Percentiles rank a stretch among this genome's conserved stretches.
phyloP scores from a whole-genome alignment of 805 yeast species.

The Metschnikowia baotianmanensis region DNA sequence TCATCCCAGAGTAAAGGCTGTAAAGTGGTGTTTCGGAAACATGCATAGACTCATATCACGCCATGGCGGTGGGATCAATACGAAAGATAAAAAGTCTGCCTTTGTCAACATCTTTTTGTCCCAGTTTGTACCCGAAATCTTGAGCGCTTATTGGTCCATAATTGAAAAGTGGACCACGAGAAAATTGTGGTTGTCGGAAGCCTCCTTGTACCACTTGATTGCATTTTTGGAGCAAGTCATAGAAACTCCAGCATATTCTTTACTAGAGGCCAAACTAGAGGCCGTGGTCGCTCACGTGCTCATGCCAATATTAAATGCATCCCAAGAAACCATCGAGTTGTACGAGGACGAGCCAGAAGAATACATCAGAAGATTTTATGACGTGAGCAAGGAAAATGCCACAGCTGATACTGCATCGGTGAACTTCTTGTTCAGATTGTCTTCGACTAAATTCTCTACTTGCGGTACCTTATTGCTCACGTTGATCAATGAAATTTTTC shows the following conservation, averaged over 20 bases:
- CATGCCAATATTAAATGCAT: constrained; percentile 41
- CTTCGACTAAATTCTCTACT: constrained; percentile 40
- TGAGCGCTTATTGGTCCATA: constrained; percentile 42
- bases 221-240: constrained; percentile 42
- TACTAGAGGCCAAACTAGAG: constrained; percentile 38
- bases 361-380: constrained; percentile 43
- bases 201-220: constrained; percentile 41
- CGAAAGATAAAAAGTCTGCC: constrained; percentile 27
- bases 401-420: constrained; percentile 51
- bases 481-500: constrained; percentile 35
- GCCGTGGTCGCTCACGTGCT: constrained; percentile 41
- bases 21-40: constrained; percentile 47
- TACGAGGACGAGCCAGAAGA: constrained; percentile 48
- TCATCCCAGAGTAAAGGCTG: constrained; percentile 44
- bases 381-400: constrained; percentile 46
- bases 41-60: constrained; percentile 40
- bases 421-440: constrained; percentile 42
- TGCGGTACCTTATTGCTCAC: constrained; percentile 29
- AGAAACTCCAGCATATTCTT: constrained; percentile 38
- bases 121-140: constrained; percentile 42
- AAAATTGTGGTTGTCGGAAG: constrained; percentile 40
- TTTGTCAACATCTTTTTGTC: constrained; percentile 34
- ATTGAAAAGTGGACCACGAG: constrained; percentile 42
- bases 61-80: constrained; percentile 43
- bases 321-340: constrained; percentile 37